Evolutionary conservation across 1,284 basidiomycete species (phyloP).

Genomic region (Sporisorium exsertum): DNA sequence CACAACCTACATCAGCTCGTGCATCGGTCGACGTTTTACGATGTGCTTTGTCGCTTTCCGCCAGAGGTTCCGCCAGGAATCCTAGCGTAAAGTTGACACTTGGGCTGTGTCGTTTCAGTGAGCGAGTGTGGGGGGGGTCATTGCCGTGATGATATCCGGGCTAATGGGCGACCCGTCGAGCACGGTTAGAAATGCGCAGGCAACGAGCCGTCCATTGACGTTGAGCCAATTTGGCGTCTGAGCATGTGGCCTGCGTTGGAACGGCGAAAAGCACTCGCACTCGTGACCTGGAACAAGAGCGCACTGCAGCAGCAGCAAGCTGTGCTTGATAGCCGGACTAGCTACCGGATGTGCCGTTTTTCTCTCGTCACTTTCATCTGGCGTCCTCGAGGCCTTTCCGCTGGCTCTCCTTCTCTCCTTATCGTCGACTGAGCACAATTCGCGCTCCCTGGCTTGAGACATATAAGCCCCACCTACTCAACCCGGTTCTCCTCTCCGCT

Average conservation of each 20-base stretch:
- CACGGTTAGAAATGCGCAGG: constrained; percentile 3
- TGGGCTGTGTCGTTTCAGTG: no score
- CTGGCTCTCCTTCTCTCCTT: background rate
- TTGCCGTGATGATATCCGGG: constrained; percentile 39
- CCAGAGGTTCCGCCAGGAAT: no score
- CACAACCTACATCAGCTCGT: no score
- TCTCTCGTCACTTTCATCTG: background rate
- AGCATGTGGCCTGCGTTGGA: background rate
- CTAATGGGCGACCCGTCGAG: no score
- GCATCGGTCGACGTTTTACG: no score
- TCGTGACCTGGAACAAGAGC: no score
- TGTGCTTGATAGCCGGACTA: constrained; percentile 27
- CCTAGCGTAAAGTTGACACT: no score
- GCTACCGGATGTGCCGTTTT: constrained; percentile 37
- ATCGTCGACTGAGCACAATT: background rate
- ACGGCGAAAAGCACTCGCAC: constrained; percentile 2
- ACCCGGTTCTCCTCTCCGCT: background rate
- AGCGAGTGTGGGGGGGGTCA: no score
- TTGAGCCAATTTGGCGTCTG: constrained; percentile 27
- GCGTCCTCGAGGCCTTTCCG: background rate
- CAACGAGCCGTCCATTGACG: constrained; percentile 10
- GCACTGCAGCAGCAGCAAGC: no score
- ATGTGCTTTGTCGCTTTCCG: no score
- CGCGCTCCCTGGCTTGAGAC: background rate
- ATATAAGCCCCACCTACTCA: constrained; percentile 24